A percentile compares a stretch with the other conserved stretches of the same genome.
Conservation (phyloP, 2,329 filamentous ascomycete species). For the Exophiala lecanii-corni region DNA sequence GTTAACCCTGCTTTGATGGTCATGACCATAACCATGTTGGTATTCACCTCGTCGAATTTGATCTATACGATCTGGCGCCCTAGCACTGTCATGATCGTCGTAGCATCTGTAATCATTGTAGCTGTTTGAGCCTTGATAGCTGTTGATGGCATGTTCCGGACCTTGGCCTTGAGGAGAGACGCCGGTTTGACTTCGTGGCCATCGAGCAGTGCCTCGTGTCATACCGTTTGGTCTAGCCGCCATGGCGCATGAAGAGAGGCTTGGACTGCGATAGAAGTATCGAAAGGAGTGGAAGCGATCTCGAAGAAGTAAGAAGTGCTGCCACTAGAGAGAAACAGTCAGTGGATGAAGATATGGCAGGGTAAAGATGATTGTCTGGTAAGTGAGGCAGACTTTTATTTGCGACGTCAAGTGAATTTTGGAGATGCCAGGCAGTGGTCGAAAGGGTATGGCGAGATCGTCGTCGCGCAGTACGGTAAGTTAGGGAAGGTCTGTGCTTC, state of each 20-base stretch:
- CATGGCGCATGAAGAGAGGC: conserved; percentile 1
- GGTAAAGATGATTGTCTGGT: not conserved
- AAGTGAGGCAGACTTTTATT: conserved; percentile 21
- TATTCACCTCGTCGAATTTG: conserved; percentile 23
- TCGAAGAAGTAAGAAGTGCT: conserved; percentile 5
- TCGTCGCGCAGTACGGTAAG: too few species aligned
- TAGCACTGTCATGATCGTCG: too few species aligned
- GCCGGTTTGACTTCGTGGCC: too few species aligned
- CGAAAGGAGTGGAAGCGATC: not conserved
- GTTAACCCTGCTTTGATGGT: conserved; percentile 18
- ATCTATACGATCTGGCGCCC: conserved; percentile 2
- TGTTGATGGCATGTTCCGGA: too few species aligned
- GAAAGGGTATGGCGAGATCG: too few species aligned
- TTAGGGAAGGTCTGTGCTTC: too few species aligned
- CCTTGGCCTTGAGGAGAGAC: too few species aligned
- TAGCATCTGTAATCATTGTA: not conserved
- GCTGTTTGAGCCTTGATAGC: not conserved
- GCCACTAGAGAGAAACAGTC: not conserved
- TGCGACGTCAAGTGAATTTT: not conserved
- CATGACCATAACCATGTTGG: conserved; percentile 8
- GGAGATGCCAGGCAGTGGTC: conserved; percentile 6
- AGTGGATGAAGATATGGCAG: not conserved
- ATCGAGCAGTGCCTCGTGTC: too few species aligned
- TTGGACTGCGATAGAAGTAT: conserved; percentile 22
- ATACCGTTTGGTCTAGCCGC: not conserved